Conservation (phyloP, 1,284 basidiomycete genomes). For the Earliella scabrosa region DNA sequence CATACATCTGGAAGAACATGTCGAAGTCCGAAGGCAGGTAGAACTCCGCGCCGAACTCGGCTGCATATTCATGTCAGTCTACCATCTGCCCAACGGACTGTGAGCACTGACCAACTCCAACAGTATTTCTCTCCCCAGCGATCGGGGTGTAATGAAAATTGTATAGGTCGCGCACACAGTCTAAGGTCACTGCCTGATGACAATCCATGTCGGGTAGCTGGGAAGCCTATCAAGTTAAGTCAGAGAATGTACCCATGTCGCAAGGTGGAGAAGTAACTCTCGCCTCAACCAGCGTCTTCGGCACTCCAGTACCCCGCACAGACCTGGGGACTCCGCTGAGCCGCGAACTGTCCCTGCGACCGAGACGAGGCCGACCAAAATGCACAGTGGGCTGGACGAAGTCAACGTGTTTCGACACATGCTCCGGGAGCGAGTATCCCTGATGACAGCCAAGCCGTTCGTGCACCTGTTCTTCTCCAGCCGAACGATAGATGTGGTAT, state of each 20-base stretch:
- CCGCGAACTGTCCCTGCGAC: background rate
- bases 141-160: slow-evolving; percentile 13
- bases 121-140: slow-evolving; percentile 7
- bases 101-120: slow-evolving; percentile 12
- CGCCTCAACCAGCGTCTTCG: background rate
- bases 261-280: too few species aligned
- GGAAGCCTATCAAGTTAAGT: background rate
- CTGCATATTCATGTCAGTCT: slow-evolving; percentile 47
- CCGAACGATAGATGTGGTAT: slow-evolving; percentile 48
- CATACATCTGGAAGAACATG: slow-evolving; percentile 43
- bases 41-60: slow-evolving; percentile 53
- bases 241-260: too few species aligned
- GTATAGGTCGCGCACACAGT: slow-evolving; percentile 19
- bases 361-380: slow-evolving; percentile 8
- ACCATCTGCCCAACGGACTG: slow-evolving; percentile 7
- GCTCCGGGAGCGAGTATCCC: slow-evolving; percentile 26
- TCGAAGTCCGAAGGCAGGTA: slow-evolving; percentile 46
- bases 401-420: slow-evolving; percentile 27
- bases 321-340: background rate
- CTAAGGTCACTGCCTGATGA: slow-evolving; percentile 11
- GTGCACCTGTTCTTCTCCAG: slow-evolving; percentile 34
- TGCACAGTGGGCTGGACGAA: slow-evolving; percentile 26
- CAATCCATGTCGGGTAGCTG: slow-evolving; percentile 3
- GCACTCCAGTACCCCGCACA: background rate
- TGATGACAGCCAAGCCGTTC: slow-evolving; percentile 32